Evolutionary conservation across 345 rosid genomes (phyloP), one percentile per base, ranked within the genome.

Genomic region (Isatis tinctoria): DNA sequence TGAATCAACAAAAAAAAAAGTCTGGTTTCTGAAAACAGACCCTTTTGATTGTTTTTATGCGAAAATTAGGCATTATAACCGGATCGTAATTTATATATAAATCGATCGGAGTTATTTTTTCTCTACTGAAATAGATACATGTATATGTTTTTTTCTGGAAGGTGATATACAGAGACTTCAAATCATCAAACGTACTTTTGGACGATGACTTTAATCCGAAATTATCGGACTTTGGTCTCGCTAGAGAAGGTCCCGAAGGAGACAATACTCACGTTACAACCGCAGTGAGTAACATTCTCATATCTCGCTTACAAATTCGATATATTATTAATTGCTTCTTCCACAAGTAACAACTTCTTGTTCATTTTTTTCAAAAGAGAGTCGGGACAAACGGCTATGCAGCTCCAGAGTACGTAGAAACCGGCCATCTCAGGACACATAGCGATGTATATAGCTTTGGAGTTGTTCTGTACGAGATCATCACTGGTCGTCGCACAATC

Each of bases 361-460:
- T 7, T 12, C 8, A 16, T 18, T 52, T 27, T 30, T 20, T 39
- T 18, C 40, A 41, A 60, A 84, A 95, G 99, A 90, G 86, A 63
- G 86, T 95, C 6, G 99, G 99, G 18, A 95, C 99, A n/a, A 73
- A 82, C 2, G 99, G 99, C 4, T 95, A 95, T 41, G 99, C 99
- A 30, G 97, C 96, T 4, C 99, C 99, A 0, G 97, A 95, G 72
- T 95, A 95, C 33, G 81, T 95, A 8, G 81, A 83, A 72, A 95
- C 99, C 0, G 99, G 99, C 36, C 97, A 92, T 76, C 99, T 95
- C 37, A 83, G 81, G 18, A 60, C 70, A 69, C 90, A 82, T 2
- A 83, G 84, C 17, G 99, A 95, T 64, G 68, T 88, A 35, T 95
- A 93, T 87, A 92, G 87, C 39, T 91, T 87, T 8, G 99, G 99